Base-by-base conservation (phyloP, 805 yeast species). In the Wickerhamia fluorescens region DNA sequence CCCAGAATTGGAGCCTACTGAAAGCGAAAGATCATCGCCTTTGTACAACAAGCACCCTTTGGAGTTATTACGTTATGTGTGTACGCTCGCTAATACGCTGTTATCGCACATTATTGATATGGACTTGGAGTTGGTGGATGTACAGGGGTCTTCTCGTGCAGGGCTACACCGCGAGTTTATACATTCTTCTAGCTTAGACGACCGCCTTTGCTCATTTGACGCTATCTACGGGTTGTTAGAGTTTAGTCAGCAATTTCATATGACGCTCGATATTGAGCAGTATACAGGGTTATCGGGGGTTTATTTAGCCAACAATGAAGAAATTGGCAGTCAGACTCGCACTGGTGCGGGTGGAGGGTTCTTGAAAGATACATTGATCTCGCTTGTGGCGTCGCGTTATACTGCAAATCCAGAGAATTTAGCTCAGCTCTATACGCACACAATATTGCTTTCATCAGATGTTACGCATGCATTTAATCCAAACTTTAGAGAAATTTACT, bases 401-500 rank as follows among this genome's bases (percentile, higher is more conserved):
- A 6, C 24, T 6, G n/a, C 23, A 8, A 28, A 20, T n/a, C 30
- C 34, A 3, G 38, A 18, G 28, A 23, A 18, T 6, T 24, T 28
- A 23, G 22, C 28, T 10, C 33, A 14, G 26, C 29, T 36, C 7
- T 24, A 31, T 15, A 31, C 24, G 12, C 28, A 36, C 21, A 35
- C 64, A 9, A 29, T 61, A 4, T 28, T 61, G 11, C 37, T 63
- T 13, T 61, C 68, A 3, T 62, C 67, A 2, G 70, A 63, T 37
- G 68, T 62, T 6, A 63, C 68, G 4, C 70, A 62, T 36, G 56
- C 58, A 5, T 35, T 63, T 24, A 63, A 63, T 37, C 69, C 69
- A 7, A 62, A 62, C 39, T 63, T 61, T 37, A 33, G 40, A 13
- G 35, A 41, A 11, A 54, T 40, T 0, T 59, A 61, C 35, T 41